Conservation (phyloP, 306 rosid genomes). For the Quercus cerris region DNA sequence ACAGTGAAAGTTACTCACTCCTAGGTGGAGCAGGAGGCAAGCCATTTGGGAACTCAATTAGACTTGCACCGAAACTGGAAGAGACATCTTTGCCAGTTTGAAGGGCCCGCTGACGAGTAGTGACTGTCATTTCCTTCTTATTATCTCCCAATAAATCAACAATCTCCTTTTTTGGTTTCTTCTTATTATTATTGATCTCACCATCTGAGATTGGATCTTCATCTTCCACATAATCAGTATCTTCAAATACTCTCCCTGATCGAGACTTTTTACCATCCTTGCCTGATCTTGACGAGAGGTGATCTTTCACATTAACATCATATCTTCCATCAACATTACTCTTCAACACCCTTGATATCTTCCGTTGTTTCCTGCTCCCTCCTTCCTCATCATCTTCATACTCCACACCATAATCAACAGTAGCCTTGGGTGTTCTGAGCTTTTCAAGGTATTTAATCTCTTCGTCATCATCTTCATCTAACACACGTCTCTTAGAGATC, state of each 20-base stretch:
- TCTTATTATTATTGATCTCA: constrained; percentile 23
- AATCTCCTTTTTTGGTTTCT: constrained; percentile 36
- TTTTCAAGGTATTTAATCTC: constrained; percentile 40
- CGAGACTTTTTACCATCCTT: constrained; percentile 25
- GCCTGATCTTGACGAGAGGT: constrained; percentile 8
- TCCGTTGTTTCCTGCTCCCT: constrained; percentile 30
- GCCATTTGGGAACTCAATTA: constrained; percentile 25
- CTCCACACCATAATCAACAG: constrained; percentile 15
- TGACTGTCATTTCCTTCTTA: constrained; percentile 13
- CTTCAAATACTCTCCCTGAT: constrained; percentile 18
- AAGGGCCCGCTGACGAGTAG: constrained; percentile 32
- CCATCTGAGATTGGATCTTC: constrained; percentile 30
- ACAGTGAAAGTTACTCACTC: constrained; percentile 31
- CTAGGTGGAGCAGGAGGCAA: constrained; percentile 22
- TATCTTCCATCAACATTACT: neutral
- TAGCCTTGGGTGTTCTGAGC: constrained; percentile 25
- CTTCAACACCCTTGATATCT: constrained; percentile 24
- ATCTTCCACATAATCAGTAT: constrained; percentile 34
- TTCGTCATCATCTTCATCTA: constrained; percentile 27
- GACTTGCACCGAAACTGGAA: constrained; percentile 17
- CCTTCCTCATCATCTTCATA: constrained; percentile 29
- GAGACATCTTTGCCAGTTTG: constrained; percentile 27
- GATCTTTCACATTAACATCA: constrained; percentile 3
- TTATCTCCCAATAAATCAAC: constrained; percentile 11
- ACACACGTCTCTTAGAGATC: constrained; percentile 28